phyloP scores from a whole-genome alignment of 2,329 filamentous ascomycete species.

The Fusarium piperis region DNA sequence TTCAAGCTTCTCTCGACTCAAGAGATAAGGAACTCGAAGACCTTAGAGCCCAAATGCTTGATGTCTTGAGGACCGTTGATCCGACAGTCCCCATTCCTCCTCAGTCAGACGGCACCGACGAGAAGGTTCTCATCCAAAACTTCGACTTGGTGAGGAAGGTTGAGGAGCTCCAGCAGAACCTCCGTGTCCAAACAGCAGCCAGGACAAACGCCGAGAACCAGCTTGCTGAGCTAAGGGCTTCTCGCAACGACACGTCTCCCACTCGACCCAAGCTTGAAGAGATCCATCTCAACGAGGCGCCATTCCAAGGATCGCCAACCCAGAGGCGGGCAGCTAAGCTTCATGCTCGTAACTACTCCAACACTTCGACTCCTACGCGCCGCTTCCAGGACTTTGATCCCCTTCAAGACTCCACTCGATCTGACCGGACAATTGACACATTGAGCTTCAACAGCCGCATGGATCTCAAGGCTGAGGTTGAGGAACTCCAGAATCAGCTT shows the following conservation, averaged over 20 bases:
- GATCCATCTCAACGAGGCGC: constrained; percentile 84
- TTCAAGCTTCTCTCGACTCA: constrained; percentile 81
- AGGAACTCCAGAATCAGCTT: constrained; percentile 92
- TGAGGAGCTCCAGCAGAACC: constrained; percentile 86
- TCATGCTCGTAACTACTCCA: constrained; percentile 71
- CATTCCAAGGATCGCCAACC: constrained; percentile 78
- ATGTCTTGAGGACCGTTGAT: constrained; percentile 87
- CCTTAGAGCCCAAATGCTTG: constrained; percentile 80
- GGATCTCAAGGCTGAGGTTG: constrained; percentile 89
- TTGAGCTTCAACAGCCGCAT: constrained; percentile 86
- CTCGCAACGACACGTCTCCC: constrained; percentile 73
- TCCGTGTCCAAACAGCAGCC: constrained; percentile 84
- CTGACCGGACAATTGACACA: constrained; percentile 84
- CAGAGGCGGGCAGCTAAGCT: constrained; percentile 68
- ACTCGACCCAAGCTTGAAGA: constrained; percentile 84
- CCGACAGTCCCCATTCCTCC: constrained; percentile 73
- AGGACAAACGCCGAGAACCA: constrained; percentile 85
- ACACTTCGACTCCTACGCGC: constrained; percentile 80
- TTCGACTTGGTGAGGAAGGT: constrained; percentile 89
- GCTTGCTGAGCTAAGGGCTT: constrained; percentile 78
- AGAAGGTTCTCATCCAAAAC: constrained; percentile 75
- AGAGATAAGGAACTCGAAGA: constrained; percentile 84
- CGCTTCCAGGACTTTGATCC: constrained; percentile 70
- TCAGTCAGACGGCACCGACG: constrained; percentile 67
- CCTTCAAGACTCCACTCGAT: constrained; percentile 78